Evolutionary conservation across 441 rosid species (phyloP), one percentile per base, ranked within the genome.

Genomic region (Adansonia grandidieri): DNA sequence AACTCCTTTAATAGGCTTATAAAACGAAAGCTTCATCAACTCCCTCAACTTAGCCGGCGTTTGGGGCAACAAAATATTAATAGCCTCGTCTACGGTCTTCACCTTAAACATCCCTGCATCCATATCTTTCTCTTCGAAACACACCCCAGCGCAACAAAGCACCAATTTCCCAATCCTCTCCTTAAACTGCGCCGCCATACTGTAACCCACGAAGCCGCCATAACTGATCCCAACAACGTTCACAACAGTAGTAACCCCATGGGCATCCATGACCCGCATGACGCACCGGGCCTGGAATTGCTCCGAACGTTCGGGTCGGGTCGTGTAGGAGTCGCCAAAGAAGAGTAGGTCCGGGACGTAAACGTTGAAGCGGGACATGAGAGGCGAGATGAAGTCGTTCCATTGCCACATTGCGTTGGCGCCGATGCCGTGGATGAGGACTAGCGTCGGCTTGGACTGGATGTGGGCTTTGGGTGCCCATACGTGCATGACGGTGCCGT

Each of bases 321-420:
- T 72, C 8, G 98, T 91, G 89, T 84, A 81, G 71, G 98, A 93
- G 3, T 90, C 98, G 20, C 96, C 98, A 85, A 93, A 93, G 83
- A 93, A 93, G 48, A 93, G 79, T 61, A 93, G 91, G 82, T 93
- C 94, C 5, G 97, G 98, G 0, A 90, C 91, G 86, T 87, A 91
- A 78, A 93, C 85, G 80, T 93, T 93, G 90, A 86, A 93, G 61
- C 86, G 83, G 81, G 94, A 51, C 22, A 80, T 80, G 20, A 89
- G 81, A 0, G 77, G 85, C 24, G 90, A 79, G 65, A 91, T 77
- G 81, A 91, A 85, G 63, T 80, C 76, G 57, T 73, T 81, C 91
- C 92, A 91, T 74, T 93, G 98, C 98, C 98, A 93, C 98, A 91
- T 91, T 66, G 96, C 95, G 84, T 93, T 91, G 79, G 96, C 98